A percentile compares a stretch with the other conserved stretches of the same genome.
phyloP scores from a whole-genome alignment of 2,329 filamentous ascomycete species.

The Neofusicoccum sp. region DNA sequence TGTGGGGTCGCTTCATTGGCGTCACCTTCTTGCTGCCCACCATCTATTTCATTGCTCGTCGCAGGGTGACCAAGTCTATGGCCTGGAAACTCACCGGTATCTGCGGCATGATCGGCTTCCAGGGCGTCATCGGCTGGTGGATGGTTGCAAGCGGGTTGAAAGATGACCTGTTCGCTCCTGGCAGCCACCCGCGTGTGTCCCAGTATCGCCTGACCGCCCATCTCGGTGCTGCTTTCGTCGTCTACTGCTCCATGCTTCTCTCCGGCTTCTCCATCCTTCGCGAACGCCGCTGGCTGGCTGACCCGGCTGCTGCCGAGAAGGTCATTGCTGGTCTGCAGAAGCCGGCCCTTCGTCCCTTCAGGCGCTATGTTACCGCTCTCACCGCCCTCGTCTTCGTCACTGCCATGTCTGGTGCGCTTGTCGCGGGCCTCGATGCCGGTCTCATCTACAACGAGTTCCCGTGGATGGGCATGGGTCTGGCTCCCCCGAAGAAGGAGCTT shows the following conservation, averaged over 20 bases:
- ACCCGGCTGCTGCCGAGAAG: constrained; percentile 65
- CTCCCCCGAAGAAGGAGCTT: constrained; percentile 80
- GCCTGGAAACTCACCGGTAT: constrained; percentile 79
- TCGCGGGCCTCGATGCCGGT: constrained; percentile 92
- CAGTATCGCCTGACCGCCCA: constrained; percentile 93
- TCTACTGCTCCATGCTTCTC: constrained; percentile 93
- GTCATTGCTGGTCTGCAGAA: constrained; percentile 64
- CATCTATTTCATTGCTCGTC: constrained; percentile 81
- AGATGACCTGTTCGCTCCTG: constrained; percentile 91
- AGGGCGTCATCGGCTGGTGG: constrained; percentile 97
- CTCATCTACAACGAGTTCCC: constrained; percentile 99
- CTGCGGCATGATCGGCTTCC: constrained; percentile 86
- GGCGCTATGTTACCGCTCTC: constrained; percentile 70
- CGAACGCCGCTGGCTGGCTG: constrained; percentile 64
- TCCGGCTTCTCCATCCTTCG: constrained; percentile 84
- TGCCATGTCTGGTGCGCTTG: constrained; percentile 89
- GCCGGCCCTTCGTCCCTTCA: constrained; percentile 72
- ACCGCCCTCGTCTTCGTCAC: constrained; percentile 81
- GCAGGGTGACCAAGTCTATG: constrained; percentile 78
- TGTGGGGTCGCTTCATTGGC: constrained; percentile 93
- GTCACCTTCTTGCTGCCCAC: constrained; percentile 87
- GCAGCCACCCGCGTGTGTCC: constrained; percentile 86
- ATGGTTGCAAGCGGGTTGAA: constrained; percentile 98
- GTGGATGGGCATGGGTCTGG: constrained; percentile 83
- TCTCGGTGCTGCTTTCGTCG: constrained; percentile 85